A percentile compares a stretch with the other conserved stretches of the same genome.
Evolutionary conservation across 1,139 yeast genomes (phyloP).

Genomic region (Zygotorulaspora mrakii): DNA sequence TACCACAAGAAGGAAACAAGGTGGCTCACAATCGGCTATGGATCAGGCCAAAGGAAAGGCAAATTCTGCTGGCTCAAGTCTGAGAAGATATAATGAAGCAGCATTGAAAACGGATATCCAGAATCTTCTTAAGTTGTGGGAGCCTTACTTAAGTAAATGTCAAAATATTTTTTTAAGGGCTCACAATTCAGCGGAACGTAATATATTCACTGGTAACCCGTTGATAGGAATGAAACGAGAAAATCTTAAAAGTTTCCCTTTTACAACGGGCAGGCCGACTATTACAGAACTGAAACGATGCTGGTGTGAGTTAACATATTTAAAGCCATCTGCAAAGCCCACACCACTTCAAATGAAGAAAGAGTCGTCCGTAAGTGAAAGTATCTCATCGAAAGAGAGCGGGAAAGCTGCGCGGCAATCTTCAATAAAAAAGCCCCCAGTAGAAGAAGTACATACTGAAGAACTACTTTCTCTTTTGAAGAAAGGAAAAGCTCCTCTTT

Average conservation of each 20-base stretch:
- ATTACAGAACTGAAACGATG: slow-evolving; percentile 74
- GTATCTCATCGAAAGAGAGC: too few relatives aligned
- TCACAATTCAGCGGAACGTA: slow-evolving; percentile 65
- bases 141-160: slow-evolving; percentile 52
- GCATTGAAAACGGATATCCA: slow-evolving; percentile 76
- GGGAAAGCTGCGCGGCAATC: too few relatives aligned
- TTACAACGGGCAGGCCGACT: slow-evolving; percentile 87
- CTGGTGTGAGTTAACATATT: slow-evolving; percentile 73
- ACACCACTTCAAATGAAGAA: slow-evolving; percentile 37
- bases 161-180: slow-evolving; percentile 78
- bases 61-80: slow-evolving; percentile 88
- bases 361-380: too few relatives aligned
- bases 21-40: slow-evolving; percentile 92
- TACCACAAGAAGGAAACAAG: slow-evolving; percentile 95
- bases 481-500: slow-evolving; percentile 74
- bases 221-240: slow-evolving; percentile 47
- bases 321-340: slow-evolving; percentile 56
- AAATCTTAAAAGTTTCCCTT: slow-evolving; percentile 70
- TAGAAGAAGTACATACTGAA: slow-evolving; percentile 44
- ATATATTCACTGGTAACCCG: slow-evolving; percentile 60
- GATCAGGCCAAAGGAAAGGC: slow-evolving; percentile 95
- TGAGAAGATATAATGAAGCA: slow-evolving; percentile 86
- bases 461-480: slow-evolving; percentile 60
- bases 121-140: slow-evolving; percentile 66
- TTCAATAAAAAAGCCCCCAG: too few relatives aligned